Evolutionary conservation across 1,284 basidiomycete species (phyloP).

Genomic region (Ganoderma multipileum): DNA sequence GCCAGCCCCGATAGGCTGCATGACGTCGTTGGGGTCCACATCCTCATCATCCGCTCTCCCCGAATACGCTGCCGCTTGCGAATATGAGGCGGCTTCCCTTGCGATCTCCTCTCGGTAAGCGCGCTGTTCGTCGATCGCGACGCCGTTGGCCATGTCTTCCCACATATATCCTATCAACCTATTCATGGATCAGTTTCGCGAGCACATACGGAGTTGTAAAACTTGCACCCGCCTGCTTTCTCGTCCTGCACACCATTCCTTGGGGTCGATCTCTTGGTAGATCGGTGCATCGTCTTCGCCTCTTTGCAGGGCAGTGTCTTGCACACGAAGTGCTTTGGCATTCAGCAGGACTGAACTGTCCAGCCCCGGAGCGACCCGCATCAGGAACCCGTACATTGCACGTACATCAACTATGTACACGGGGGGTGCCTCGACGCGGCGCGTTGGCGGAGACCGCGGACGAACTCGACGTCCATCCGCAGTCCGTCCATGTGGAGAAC

Average conservation of each 20-base stretch:
- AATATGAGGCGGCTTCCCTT: slow-evolving; percentile 1
- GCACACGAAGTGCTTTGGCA: slow-evolving; percentile 29
- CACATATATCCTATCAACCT: slow-evolving; percentile 39
- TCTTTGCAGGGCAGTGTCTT: slow-evolving; percentile 20
- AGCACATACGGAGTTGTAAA: not conserved
- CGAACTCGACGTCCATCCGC: slow-evolving; percentile 15
- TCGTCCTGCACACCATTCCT: slow-evolving; percentile 42
- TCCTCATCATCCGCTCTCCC: slow-evolving; percentile 25
- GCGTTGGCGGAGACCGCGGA: slow-evolving; percentile 27
- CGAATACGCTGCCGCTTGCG: not conserved
- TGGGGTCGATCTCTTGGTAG: slow-evolving; percentile 25
- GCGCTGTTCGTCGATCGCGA: slow-evolving; percentile 40
- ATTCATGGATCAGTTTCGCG: not conserved
- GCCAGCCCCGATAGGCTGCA: slow-evolving; percentile 8
- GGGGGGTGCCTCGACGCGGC: slow-evolving; percentile 12
- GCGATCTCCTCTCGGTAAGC: slow-evolving; percentile 19
- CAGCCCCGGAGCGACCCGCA: slow-evolving; percentile 18
- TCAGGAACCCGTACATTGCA: slow-evolving; percentile 36
- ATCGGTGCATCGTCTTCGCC: slow-evolving; percentile 23
- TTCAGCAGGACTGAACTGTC: slow-evolving; percentile 24
- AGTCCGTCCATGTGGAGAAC: slow-evolving; percentile 33
- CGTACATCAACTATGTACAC: slow-evolving; percentile 43
- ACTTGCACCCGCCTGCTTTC: slow-evolving; percentile 42
- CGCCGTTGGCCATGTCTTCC: slow-evolving; percentile 36
- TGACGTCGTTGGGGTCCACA: slow-evolving; percentile 36